Evolutionary conservation across 2,329 filamentous ascomycete species (phyloP).

Genomic region (Ceratocystis lukuohia): DNA sequence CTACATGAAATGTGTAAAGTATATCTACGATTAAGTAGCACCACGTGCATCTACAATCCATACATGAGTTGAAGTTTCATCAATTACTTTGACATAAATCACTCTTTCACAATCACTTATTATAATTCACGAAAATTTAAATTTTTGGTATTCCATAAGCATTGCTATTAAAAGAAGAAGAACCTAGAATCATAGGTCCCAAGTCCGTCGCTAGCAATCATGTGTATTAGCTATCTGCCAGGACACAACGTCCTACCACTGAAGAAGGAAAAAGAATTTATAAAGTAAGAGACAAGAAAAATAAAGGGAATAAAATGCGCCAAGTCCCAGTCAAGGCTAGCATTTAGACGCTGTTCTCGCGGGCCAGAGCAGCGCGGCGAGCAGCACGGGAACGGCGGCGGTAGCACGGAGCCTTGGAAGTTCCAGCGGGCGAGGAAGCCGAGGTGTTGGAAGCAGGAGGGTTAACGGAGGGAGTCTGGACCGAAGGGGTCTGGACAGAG

Average conservation of each 20-base stretch:
- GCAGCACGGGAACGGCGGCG: slow-evolving; percentile 20
- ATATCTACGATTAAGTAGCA: too few relatives aligned
- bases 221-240: background rate
- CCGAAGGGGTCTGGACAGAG: slow-evolving; percentile 20
- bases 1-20: too few relatives aligned
- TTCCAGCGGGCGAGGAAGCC: slow-evolving; percentile 1
- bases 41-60: too few relatives aligned
- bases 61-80: too few relatives aligned
- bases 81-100: too few relatives aligned
- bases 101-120: too few relatives aligned
- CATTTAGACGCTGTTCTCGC: background rate
- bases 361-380: slow-evolving; percentile 19
- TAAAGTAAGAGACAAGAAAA: background rate
- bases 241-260: background rate
- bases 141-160: background rate
- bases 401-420: slow-evolving; percentile 13
- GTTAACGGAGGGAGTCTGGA: slow-evolving; percentile 16
- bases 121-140: too few relatives aligned
- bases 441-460: slow-evolving; percentile 12
- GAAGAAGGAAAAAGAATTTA: background rate
- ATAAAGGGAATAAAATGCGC: background rate
- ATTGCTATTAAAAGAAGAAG: background rate
- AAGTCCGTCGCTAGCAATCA: background rate
- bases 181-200: background rate
- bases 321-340: background rate